Evolutionary conservation across 192 early-diverging fungal genomes (phyloP).

Genomic region (Spinellus fusiger): DNA sequence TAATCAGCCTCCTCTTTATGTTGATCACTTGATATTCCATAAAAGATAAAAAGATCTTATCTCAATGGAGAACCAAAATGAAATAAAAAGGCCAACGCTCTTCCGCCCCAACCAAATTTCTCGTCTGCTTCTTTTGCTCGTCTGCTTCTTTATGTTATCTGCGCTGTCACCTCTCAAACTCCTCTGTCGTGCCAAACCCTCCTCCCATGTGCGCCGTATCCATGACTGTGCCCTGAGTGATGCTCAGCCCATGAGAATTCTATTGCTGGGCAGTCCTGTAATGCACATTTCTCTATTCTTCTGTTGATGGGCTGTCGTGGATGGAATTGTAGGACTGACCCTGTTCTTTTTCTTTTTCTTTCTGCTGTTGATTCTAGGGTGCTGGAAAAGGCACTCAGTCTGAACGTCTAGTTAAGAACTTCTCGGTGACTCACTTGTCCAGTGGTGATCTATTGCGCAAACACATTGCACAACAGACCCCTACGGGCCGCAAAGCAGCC

Average conservation of each 20-base stretch:
- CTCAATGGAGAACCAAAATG: neutral
- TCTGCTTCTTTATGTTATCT: neutral
- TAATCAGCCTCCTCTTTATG: too few species aligned
- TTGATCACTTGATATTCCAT: neutral
- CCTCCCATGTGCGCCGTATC: neutral
- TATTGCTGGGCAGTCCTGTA: slow-evolving; percentile 74
- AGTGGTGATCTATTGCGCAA: slow-evolving; percentile 83
- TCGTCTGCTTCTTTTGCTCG: neutral
- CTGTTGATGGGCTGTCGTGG: neutral
- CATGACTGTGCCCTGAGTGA: slow-evolving; percentile 25
- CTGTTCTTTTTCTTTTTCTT: slow-evolving; percentile 4
- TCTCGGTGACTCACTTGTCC: slow-evolving; percentile 65
- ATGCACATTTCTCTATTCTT: slow-evolving; percentile 26
- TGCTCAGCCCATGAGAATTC: slow-evolving; percentile 52
- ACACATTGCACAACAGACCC: slow-evolving; percentile 67
- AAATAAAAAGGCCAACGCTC: neutral
- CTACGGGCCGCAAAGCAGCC: slow-evolving; percentile 54
- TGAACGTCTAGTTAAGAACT: slow-evolving; percentile 61
- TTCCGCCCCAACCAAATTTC: neutral
- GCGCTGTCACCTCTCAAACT: neutral
- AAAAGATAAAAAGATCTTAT: neutral
- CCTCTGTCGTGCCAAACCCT: neutral
- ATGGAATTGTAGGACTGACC: neutral
- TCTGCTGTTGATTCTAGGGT: slow-evolving; percentile 41
- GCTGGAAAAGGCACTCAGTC: slow-evolving; percentile 92